A percentile compares a stretch with the other conserved stretches of the same genome.
Evolutionary conservation across 2,329 filamentous ascomycete genomes (phyloP).

Genomic region (Aspergillus terreus): DNA sequence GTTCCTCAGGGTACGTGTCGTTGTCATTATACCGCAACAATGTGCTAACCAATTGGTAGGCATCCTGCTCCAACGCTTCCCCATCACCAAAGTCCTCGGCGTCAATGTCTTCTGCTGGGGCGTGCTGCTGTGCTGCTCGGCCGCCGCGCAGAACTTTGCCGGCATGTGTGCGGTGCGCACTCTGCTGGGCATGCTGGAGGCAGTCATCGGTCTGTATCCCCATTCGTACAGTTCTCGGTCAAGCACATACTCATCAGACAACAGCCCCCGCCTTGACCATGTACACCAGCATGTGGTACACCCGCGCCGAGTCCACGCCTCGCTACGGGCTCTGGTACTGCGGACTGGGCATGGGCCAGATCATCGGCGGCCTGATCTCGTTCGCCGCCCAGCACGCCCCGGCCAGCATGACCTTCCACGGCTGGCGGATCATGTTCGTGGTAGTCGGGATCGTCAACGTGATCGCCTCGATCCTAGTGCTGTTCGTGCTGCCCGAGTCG

Average conservation of each 20-base stretch:
- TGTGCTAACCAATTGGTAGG: constrained; percentile 29
- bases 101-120: constrained; percentile 59
- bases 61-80: constrained; percentile 58
- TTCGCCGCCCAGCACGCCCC: constrained; percentile 27
- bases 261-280: constrained; percentile 21
- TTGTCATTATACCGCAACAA: background rate
- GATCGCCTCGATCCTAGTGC: constrained; percentile 15
- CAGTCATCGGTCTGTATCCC: constrained; percentile 20
- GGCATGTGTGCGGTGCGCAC: constrained; percentile 51
- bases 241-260: background rate
- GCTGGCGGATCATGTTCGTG: constrained; percentile 29
- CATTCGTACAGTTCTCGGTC: background rate
- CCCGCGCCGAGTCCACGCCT: constrained; percentile 21
- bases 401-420: constrained; percentile 13
- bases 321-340: constrained; percentile 30
- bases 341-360: constrained; percentile 25
- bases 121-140: constrained; percentile 34
- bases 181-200: constrained; percentile 56
- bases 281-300: constrained; percentile 28
- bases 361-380: constrained; percentile 27
- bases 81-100: constrained; percentile 59
- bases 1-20: constrained; percentile 52
- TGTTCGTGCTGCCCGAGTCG: constrained; percentile 19
- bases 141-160: constrained; percentile 51
- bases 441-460: constrained; percentile 24